Evolutionary conservation across 106 monocot genomes (phyloP), one percentile per base, ranked within the genome.

Genomic region (Dactylorhiza incarnata): DNA sequence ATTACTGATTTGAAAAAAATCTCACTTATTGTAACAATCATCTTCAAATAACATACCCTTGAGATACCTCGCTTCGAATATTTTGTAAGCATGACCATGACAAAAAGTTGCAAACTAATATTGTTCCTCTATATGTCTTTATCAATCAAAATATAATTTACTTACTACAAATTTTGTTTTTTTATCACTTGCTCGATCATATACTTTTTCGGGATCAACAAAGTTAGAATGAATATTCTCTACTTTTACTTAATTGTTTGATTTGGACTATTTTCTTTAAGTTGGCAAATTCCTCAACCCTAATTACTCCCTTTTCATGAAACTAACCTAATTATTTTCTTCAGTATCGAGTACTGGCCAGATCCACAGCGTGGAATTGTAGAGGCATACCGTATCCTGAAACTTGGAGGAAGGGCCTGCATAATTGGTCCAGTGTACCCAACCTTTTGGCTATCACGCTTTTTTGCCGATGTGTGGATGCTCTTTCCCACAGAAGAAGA

Each of bases 381-480:
- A 79, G 95, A 92, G 86, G 95, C 95, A 75, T 95, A 92, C 79
- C 85, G 92, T 49, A 92, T 95, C 0, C 74, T 95, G 77, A 89
- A 68, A 76, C 82, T 86, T 52, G 95, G 95, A 52, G 95, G 95
- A 78, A 14, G 80, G 51, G 95, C 95, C 48, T 95, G 95, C 53
- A 0, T 95, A 52, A 95, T 95, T 71, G 95, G 95, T 58, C 95
- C 95, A 22, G 95, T 95, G n/a, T 74, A 95, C 73, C 95, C 92
- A n/a, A 92, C 95, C 56, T 95, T 95, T 77, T 95, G 95, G 95
- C 79, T 95, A 5, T 92, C 95, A 20, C 89, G 89, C n/a, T 92
- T 95, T 62, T 95, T 95, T 61, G 89, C 95, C 50, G 95, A 95
- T 73, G 78, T 95, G 86, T 95, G 95, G 95, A 95, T 95, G 95